These are phyloP conservation scores for Plasmopara viticola DNA, from an alignment of 352 stramenopile genomes.

Conservation along the genomic window DNA sequence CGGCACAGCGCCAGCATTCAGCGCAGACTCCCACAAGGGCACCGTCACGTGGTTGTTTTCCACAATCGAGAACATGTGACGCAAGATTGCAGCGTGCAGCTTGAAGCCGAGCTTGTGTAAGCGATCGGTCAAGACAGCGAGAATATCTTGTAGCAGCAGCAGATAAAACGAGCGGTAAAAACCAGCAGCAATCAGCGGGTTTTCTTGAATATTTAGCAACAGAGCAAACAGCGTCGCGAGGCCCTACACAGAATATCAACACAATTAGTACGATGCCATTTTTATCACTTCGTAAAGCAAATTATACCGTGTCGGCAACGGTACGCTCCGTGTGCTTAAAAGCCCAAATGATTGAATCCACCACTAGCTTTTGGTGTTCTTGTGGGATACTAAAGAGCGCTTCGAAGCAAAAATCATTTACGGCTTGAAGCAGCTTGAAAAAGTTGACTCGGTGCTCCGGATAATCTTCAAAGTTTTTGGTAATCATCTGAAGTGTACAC, in stretches of 20 bases:
- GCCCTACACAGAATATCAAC: conserved; percentile 38
- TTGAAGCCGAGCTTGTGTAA: conserved; percentile 99
- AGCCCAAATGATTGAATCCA: conserved; percentile 99
- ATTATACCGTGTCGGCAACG: conserved; percentile 92
- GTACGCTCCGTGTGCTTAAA: conserved; percentile 99
- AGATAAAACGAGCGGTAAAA: conserved; percentile 99
- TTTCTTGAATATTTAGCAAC: conserved; percentile 94
- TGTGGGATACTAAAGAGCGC: conserved; percentile 95
- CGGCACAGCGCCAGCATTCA: conserved; percentile 54
- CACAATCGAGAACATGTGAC: conserved; percentile 97
- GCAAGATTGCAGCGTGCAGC: conserved; percentile 95
- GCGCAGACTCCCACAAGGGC: conserved; percentile 91
- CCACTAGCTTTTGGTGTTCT: conserved; percentile 97
- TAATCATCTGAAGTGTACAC: conserved; percentile 99
- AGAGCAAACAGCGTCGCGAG: conserved; percentile 96
- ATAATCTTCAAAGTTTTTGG: conserved; percentile 98
- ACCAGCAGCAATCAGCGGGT: conserved; percentile 90
- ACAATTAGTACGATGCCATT: background rate
- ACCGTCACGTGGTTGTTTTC: conserved; percentile 94
- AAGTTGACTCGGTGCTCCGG: conserved; percentile 98
- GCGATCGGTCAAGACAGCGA: conserved; percentile 96
- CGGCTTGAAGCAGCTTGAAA: conserved; percentile 95
- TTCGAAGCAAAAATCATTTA: conserved; percentile 95
- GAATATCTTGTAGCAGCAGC: conserved; percentile 90
- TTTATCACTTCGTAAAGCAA: background rate